phyloP scores from a whole-genome alignment of 768 basidiomycete genomes.

The Termitomyces sp. region DNA sequence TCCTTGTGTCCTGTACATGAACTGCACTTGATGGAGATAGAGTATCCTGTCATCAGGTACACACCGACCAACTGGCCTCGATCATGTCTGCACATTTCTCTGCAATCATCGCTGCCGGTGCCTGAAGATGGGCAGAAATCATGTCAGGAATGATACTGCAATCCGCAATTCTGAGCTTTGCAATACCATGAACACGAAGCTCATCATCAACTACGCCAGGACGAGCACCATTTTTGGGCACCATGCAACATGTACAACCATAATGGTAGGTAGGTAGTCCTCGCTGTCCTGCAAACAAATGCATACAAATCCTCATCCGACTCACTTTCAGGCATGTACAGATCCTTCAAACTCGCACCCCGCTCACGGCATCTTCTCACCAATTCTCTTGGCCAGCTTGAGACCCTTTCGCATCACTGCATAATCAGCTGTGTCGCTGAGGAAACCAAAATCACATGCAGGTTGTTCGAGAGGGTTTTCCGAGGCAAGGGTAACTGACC shows the following conservation, averaged over 20 bases:
- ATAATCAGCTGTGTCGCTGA: slow-evolving; percentile 20
- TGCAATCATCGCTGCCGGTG: slow-evolving; percentile 25
- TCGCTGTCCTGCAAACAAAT: slow-evolving; percentile 15
- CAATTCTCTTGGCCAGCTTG: slow-evolving; percentile 17
- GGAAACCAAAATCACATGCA: slow-evolving; percentile 21
- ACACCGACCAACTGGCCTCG: neutral
- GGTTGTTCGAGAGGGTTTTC: slow-evolving; percentile 22
- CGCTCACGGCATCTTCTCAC: slow-evolving; percentile 13
- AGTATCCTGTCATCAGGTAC: neutral
- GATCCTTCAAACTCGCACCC: slow-evolving; percentile 20
- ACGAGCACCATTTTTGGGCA: slow-evolving; percentile 14
- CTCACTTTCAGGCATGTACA: slow-evolving; percentile 17
- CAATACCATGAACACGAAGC: slow-evolving; percentile 38
- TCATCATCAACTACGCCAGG: slow-evolving; percentile 42
- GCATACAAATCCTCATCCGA: slow-evolving; percentile 22
- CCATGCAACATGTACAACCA: slow-evolving; percentile 29
- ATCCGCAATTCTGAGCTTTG: slow-evolving; percentile 36
- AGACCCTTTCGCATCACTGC: slow-evolving; percentile 19
- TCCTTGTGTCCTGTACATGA: neutral
- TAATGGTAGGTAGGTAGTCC: slow-evolving; percentile 27
- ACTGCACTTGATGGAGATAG: neutral
- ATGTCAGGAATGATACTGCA: slow-evolving; percentile 24
- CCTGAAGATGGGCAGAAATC: slow-evolving; percentile 25
- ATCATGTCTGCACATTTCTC: slow-evolving; percentile 34
- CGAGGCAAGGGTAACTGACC: slow-evolving; percentile 19